Base-by-base conservation (phyloP, 768 basidiomycete genomes). In the Rhizopogon vinicolor region DNA sequence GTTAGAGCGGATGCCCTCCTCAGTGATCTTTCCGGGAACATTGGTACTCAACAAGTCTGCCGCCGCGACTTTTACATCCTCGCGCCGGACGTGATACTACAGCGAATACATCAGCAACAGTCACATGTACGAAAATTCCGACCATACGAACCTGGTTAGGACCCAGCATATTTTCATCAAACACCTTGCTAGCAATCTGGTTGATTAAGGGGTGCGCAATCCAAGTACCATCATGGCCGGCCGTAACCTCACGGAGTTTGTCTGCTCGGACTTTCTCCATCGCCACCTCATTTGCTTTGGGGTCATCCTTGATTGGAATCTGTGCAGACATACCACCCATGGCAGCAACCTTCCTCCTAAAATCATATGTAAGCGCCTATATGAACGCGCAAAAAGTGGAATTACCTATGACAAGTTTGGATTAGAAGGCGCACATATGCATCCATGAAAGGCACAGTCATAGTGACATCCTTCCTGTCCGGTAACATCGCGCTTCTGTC, bases 301-400 rank as follows among this genome's bases (percentile, higher is more conserved):
- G 78, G 67, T 99, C 94, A 66, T 93, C 86, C 77, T 93, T 98
- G 79, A 99, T 97, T 18, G 96, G 97, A 66, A 99, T 98, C 68
- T 97, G 94, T n/a, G 97, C 97, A 29, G 96, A 94, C 97, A 99
- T 99, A 62, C 97, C 97, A 60, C 97, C 97, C 89, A 99, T 98
- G 4, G 97, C 97, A 5, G 97, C 97, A 19, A 99, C 97, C 64
- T 96, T 95, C 62, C 95, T 94, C 68, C 91, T 93, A 62, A 50
- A 28, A 56, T 31, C 16, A 58, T 14, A 49, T 12, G 22, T 62
- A 29, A 66, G 43, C 35, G 22, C 19, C 33, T 16, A 28, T 37
- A 9, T 16, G 44, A 41, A 16, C 42, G 51, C 41, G 39, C 6
- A 1, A 29, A 49, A 49, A 49, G 22, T 49, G 35, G 35, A 19